Evolutionary conservation across 2,329 filamentous ascomycete species (phyloP).

Genomic region (Fusarium ambrosium): DNA sequence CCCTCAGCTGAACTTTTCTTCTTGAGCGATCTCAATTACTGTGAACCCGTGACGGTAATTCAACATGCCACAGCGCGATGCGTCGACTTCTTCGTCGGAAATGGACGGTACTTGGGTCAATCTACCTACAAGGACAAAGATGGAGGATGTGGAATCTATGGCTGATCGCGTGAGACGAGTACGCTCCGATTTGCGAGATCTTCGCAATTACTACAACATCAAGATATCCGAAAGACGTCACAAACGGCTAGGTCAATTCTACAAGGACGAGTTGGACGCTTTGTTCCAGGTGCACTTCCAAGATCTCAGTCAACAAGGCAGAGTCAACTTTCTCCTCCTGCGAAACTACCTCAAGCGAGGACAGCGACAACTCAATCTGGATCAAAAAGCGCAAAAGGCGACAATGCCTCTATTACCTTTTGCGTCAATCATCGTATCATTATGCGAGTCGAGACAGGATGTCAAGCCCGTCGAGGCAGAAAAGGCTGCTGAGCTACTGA

Average conservation of each 20-base stretch:
- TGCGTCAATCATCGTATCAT: constrained; percentile 54
- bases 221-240: constrained; percentile 58
- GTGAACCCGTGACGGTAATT: neutral
- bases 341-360: constrained; percentile 59
- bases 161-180: constrained; percentile 60
- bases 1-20: constrained; percentile 16
- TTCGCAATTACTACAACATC: constrained; percentile 64
- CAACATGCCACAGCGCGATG: constrained; percentile 16
- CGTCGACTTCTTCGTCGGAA: constrained; percentile 14
- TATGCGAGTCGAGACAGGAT: constrained; percentile 64
- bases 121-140: neutral
- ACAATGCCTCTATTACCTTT: constrained; percentile 61
- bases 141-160: constrained; percentile 49
- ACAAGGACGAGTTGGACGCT: constrained; percentile 55
- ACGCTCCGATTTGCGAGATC: constrained; percentile 59
- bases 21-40: neutral
- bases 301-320: constrained; percentile 56
- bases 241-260: constrained; percentile 57
- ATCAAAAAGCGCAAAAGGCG: constrained; percentile 53
- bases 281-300: constrained; percentile 47
- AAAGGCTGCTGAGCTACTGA: constrained; percentile 58
- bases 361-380: constrained; percentile 55
- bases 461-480: constrained; percentile 59
- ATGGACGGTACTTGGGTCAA: constrained; percentile 26
- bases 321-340: constrained; percentile 64